Conservation (phyloP, 768 basidiomycete species). For the Suillus clintonianus region DNA sequence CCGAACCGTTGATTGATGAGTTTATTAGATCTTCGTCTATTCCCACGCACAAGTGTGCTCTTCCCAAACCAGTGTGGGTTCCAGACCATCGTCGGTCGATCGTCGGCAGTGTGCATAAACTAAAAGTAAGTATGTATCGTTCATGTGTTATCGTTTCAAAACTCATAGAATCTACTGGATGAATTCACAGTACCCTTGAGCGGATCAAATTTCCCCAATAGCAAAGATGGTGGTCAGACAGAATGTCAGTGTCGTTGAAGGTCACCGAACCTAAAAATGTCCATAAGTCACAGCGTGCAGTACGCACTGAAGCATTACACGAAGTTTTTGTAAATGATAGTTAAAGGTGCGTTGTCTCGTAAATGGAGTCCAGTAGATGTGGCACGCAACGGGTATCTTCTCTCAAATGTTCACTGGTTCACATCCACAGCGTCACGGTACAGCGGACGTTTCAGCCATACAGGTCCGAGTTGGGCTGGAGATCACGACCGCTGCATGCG, state of each 20-base stretch:
- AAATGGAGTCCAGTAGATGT: not conserved
- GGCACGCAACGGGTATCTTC: not conserved
- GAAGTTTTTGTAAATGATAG: not conserved
- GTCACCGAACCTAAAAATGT: not conserved
- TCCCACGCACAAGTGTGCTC: not conserved
- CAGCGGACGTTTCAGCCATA: constrained; percentile 25
- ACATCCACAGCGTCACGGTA: constrained; percentile 6
- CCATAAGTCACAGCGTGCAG: not conserved
- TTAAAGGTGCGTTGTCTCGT: not conserved
- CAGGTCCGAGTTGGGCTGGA: constrained; percentile 5
- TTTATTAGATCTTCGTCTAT: not conserved
- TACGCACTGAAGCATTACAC: not conserved
- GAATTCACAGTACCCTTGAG: not conserved
- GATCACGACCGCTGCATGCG: constrained; percentile 26
- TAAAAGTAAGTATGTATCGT: too few species aligned
- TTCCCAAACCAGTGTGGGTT: too few species aligned
- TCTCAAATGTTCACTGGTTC: not conserved
- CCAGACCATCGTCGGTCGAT: not conserved
- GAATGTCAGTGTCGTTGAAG: too few species aligned
- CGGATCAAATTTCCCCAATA: not conserved
- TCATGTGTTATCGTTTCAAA: not conserved
- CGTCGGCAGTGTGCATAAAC: not conserved
- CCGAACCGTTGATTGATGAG: not conserved
- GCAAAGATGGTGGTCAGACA: too few species aligned
- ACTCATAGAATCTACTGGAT: not conserved